Percentiles rank a stretch among this genome's conserved stretches.
These are phyloP conservation scores for Phyllosticta capitalensis DNA, from an alignment of 2,329 filamentous ascomycete genomes.

Conservation along the genomic window DNA sequence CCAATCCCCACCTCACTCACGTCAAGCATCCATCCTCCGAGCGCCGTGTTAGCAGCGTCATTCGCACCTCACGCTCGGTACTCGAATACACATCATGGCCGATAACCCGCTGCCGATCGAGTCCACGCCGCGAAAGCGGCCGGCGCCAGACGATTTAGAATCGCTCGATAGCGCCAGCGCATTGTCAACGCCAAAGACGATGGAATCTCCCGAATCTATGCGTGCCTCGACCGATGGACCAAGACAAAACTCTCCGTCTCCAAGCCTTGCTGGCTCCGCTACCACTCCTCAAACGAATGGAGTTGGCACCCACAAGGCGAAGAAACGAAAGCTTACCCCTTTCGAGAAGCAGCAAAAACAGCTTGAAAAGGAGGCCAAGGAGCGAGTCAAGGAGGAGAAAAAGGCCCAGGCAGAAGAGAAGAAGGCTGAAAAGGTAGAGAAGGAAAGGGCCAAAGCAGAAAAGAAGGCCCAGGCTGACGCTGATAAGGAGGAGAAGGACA, in stretches of 20 bases:
- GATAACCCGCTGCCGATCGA: constrained; percentile 13
- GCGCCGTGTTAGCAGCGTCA: neutral
- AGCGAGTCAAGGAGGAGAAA: constrained; percentile 27
- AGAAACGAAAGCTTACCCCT: constrained; percentile 34
- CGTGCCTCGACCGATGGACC: neutral
- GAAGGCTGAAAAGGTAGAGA: constrained; percentile 17
- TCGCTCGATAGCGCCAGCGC: constrained; percentile 18
- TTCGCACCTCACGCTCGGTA: neutral
- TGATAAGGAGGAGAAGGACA: constrained; percentile 23
- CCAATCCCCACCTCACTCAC: neutral
- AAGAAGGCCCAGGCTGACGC: constrained; percentile 18
- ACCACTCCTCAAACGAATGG: neutral
- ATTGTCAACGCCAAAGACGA: constrained; percentile 21
- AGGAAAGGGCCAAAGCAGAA: constrained; percentile 21
- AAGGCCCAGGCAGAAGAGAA: constrained; percentile 26
- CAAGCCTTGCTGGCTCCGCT: constrained; percentile 14
- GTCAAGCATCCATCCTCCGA: neutral
- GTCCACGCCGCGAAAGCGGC: constrained; percentile 23
- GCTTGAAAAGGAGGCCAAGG: constrained; percentile 30
- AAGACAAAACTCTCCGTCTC: constrained; percentile 13
- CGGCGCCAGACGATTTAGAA: constrained; percentile 22
- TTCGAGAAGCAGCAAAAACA: constrained; percentile 33
- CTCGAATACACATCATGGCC: constrained; percentile 20
- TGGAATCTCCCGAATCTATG: constrained; percentile 21
- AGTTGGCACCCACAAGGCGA: constrained; percentile 21